Evolutionary conservation across 2,329 filamentous ascomycete genomes (phyloP), one percentile per base, ranked within the genome.

Genomic region (Arthroderma sp.): DNA sequence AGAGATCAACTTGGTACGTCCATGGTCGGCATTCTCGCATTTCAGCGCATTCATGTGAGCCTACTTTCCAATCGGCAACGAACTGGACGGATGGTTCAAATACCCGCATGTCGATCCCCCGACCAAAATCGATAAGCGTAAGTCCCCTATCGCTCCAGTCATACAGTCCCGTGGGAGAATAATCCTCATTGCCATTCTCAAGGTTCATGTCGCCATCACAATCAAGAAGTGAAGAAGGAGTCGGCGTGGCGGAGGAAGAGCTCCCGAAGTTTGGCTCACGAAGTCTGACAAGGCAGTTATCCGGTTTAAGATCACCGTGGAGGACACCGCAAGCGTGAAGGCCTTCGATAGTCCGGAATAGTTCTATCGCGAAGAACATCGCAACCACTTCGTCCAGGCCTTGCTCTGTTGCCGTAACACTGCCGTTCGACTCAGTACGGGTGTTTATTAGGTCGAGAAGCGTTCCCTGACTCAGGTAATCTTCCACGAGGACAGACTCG

Each of bases 1-100:
- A 86, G 56, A 96, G 93, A 68, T 98, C 91, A 53, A 95, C 86
- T 62, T 98, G 91, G 70, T 87, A 95, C 1, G 89, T 96, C 91
- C 91, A 98, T 0, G 88, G 87, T 1, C 89, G 76, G 46, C 86
- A 77, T 66, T 98, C 89, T 39, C 88, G 82, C 77, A 96, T 94
- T 70, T 98, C 91, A 11, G 85, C 82, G 63, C 91, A 98, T 65
- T 98, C 91, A 43, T 86, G 82, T 27, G 83, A 75, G 10, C 77
- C 78, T 0, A 86, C 87, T 63, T 91, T 84, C 91, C 91, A 98
- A 66, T 98, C 91, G 0, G 89, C 91, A 48, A 96, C 78, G 69
- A 98, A 98, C 53, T 82, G 80, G 7, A 89, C 86, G 36, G 81
- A 75, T 0, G 80, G 72, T 3, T 67, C 65, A 68, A 96, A 98